Base-by-base conservation (phyloP, 495 filamentous ascomycete genomes). In the Cudoniella acicularis region DNA sequence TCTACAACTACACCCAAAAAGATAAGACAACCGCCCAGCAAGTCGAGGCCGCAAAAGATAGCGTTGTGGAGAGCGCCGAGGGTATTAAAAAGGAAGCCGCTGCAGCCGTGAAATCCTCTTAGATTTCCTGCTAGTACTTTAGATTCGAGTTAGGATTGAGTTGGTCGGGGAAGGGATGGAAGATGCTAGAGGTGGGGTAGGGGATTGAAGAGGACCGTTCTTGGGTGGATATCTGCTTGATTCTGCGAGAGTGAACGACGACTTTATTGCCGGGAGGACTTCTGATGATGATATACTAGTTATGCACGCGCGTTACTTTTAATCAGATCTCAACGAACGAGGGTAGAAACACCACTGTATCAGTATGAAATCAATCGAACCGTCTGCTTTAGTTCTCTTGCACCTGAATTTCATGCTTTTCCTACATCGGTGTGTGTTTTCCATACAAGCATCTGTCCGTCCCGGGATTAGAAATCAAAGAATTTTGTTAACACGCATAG, bases 1-100 rank as follows among this genome's bases (percentile, higher is more conserved):
- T 83, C 68, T 95, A 85, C 70, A 81, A 85, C 63, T 68, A 73
- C 62, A 80, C 76, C 60, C 70, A 85, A 59, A 87, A 87, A 78
- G 79, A 66, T 40, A 72, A 66, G 42, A 56, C 60, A 17, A 58
- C 72, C 4, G 54, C 77, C 64, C 61, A 56, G 49, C 58, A 67
- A 60, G 60, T 56, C 1, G 71, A 72, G 42, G 69, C 64, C 10
- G 56, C 73, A 26, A 65, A 72, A 54, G 75, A 77, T 51, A 71
- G 76, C 52, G 79, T 70, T 52, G 76, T 82, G 68, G 75, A 62
- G 24, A 48, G 18, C 10, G 64, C 56, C 2, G 21, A 77, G 66
- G 76, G 73, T 3, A 70, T 73, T 54, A 68, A 68, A 51, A 67
- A 80, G 67, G 59, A 76, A 46, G 78, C 73, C 2, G 70, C 75